These are phyloP conservation scores for Alternaria longipes DNA, from an alignment of 2,329 filamentous ascomycete species.

Conservation along the genomic window DNA sequence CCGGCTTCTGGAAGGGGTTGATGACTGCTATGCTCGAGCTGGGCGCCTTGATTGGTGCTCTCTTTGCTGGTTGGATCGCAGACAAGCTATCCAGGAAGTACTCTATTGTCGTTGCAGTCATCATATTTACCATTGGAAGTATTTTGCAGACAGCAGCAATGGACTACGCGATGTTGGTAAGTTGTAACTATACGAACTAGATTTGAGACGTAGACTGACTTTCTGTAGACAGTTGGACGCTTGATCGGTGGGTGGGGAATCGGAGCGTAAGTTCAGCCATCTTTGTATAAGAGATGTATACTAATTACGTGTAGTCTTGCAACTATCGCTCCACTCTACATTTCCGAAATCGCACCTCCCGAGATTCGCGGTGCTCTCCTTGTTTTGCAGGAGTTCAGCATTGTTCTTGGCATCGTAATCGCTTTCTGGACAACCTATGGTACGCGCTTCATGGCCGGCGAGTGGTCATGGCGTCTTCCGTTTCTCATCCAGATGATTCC, in stretches of 20 bases:
- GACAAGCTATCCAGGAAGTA: conserved; percentile 63
- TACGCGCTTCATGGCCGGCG: conserved; percentile 55
- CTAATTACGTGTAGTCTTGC: conserved; percentile 34
- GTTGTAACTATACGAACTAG: not conserved
- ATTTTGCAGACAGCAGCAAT: conserved; percentile 61
- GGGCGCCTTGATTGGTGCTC: conserved; percentile 57
- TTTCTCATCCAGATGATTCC: conserved; percentile 59
- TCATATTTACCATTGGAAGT: conserved; percentile 62
- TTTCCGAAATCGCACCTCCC: conserved; percentile 61
- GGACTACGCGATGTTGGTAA: conserved; percentile 59
- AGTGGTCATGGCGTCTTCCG: conserved; percentile 58
- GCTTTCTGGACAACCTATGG: conserved; percentile 66
- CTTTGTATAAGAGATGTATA: not conserved
- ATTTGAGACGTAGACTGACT: not conserved
- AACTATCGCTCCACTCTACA: conserved; percentile 62
- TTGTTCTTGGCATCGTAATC: conserved; percentile 60
- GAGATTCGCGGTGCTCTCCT: conserved; percentile 61
- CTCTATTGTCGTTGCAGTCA: conserved; percentile 61
- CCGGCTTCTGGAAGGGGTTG: conserved; percentile 56
- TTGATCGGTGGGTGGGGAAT: conserved; percentile 63
- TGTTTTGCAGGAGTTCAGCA: conserved; percentile 59
- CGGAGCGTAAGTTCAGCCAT: conserved; percentile 53
- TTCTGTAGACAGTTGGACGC: conserved; percentile 53
- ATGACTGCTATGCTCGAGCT: conserved; percentile 66
- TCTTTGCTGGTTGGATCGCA: conserved; percentile 58